These are phyloP conservation scores for Fraxinus dipetala DNA, from an alignment of 305 asterid species.

Conservation along the genomic window DNA sequence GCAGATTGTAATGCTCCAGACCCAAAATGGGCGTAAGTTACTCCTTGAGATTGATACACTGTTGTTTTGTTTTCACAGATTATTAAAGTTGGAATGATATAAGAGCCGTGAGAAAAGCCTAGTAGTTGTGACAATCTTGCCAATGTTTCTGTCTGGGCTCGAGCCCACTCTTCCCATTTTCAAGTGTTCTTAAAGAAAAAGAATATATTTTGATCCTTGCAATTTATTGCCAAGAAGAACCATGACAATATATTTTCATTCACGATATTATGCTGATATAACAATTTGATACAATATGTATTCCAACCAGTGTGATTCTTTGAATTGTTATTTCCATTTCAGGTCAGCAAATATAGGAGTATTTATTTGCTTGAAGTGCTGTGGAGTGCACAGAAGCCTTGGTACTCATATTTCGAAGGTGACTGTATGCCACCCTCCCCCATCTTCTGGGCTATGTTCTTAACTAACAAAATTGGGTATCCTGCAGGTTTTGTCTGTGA, in stretches of 20 bases:
- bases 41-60: not conserved
- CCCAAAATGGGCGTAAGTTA: conserved; percentile 99
- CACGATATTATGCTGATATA: not conserved
- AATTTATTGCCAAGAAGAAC: not conserved
- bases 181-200: not conserved
- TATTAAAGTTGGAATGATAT: not conserved
- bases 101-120: not conserved
- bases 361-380: conserved; percentile 89
- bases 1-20: conserved; percentile 95
- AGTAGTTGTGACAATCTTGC: not conserved
- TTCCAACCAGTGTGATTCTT: not conserved
- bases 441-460: not conserved
- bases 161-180: conserved; percentile 4
- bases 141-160: not conserved
- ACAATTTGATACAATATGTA: not conserved
- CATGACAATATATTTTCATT: not conserved
- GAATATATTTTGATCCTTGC: not conserved
- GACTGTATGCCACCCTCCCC: conserved; percentile 6
- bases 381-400: conserved; percentile 94
- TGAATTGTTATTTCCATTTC: not conserved
- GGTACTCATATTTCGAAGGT: conserved; percentile 92
- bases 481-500: conserved; percentile 83
- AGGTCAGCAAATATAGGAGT: conserved; percentile 97
- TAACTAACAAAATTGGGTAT: not conserved
- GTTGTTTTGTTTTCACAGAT: not conserved